A percentile compares a stretch with the other conserved stretches of the same genome.
phyloP scores from a whole-genome alignment of 2,329 filamentous ascomycete species.

The Parastagonospora avenae region DNA sequence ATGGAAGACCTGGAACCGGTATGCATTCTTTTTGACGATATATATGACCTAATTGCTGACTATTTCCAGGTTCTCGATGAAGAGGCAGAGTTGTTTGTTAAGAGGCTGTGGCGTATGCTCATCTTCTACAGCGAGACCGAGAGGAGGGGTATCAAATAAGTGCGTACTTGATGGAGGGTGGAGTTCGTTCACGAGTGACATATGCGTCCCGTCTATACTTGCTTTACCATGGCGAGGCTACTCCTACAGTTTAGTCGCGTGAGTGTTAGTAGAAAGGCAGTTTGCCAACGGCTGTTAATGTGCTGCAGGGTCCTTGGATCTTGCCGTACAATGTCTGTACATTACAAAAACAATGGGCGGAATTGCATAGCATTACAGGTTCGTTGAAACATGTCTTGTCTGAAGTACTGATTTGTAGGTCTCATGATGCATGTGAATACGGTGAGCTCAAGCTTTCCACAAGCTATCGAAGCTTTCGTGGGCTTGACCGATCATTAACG shows the following conservation, averaged over 20 bases:
- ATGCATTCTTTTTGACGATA: constrained; percentile 47
- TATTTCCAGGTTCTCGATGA: constrained; percentile 78
- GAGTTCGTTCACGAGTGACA: too few relatives aligned
- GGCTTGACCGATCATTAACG: background rate
- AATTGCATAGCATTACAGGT: constrained; percentile 3
- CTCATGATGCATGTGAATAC: background rate
- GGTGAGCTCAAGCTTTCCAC: constrained; percentile 18
- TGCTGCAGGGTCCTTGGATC: constrained; percentile 27
- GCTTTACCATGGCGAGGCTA: too few relatives aligned
- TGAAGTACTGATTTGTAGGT: background rate
- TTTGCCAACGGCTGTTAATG: constrained; percentile 19
- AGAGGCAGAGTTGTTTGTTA: constrained; percentile 89
- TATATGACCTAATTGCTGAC: constrained; percentile 41
- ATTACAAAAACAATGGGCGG: constrained; percentile 10
- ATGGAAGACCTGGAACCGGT: constrained; percentile 85
- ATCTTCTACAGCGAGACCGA: constrained; percentile 97
- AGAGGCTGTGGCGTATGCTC: constrained; percentile 97
- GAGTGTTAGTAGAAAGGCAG: constrained; percentile 13
- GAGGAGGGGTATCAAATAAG: constrained; percentile 72
- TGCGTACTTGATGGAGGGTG: background rate
- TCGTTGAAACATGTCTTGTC: background rate
- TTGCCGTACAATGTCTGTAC: constrained; percentile 11
- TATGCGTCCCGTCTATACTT: too few relatives aligned
- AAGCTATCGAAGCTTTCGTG: constrained; percentile 17
- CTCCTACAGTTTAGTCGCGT: constrained; percentile 1